Evolutionary conservation across 106 monocot species (phyloP).

Genomic region (Phalaenopsis aphrodite): DNA sequence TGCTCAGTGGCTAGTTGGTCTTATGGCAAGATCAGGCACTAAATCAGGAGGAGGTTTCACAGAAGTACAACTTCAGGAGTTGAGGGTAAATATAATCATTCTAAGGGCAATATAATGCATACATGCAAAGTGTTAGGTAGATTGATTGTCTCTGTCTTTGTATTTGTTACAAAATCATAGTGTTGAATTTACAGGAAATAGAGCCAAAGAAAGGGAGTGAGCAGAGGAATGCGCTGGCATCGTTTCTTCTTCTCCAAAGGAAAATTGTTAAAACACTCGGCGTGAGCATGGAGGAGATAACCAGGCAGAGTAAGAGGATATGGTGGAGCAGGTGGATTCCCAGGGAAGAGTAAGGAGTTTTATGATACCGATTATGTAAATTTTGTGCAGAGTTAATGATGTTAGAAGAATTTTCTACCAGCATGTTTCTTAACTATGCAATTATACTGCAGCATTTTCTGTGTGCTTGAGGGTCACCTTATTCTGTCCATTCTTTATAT

Average conservation of each 20-base stretch:
- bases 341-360: conserved; percentile 40
- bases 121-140: no score
- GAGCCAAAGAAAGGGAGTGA: conserved; percentile 54
- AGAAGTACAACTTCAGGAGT: conserved; percentile 81
- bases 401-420: not conserved
- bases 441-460: not conserved
- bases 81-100: conserved; percentile 35
- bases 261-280: conserved; percentile 68
- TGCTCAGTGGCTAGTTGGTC: conserved; percentile 62
- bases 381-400: not conserved
- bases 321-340: conserved; percentile 99
- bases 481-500: no score
- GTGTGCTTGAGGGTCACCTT: not conserved
- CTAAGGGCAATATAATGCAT: no score
- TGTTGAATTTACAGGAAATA: conserved; percentile 41
- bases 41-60: conserved; percentile 76
- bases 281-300: conserved; percentile 82
- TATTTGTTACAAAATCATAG: not conserved
- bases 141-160: not conserved
- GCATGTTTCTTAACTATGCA: not conserved
- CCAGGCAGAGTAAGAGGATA: conserved; percentile 56
- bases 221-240: conserved; percentile 73
- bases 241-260: conserved; percentile 68
- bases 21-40: conserved; percentile 88
- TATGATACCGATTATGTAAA: not conserved